Evolutionary conservation across 2,329 filamentous ascomycete genomes (phyloP), one percentile per base, ranked within the genome.

Genomic region (Cladorrhinum sp.): DNA sequence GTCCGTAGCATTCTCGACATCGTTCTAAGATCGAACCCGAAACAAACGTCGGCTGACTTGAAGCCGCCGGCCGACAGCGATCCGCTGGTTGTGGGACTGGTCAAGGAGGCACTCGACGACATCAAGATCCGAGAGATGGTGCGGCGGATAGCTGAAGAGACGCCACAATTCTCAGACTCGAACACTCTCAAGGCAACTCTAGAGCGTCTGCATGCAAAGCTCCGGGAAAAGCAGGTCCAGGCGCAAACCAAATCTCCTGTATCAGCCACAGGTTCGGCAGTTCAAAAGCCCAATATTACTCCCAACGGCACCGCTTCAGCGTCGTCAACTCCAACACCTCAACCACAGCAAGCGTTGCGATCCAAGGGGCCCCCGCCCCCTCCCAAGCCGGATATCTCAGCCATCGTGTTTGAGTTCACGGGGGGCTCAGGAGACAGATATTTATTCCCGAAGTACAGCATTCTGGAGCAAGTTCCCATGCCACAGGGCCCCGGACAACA

Each of bases 401-500:
- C 86, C n/a, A 78, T 90, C 14, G 83, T 88, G 1, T 83, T 92
- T 63, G 87, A 91, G 66, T 91, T 91, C 71, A 72, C 78, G 4
- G 82, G 83, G 52, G 86, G 86, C 33, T 85, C 79, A 2, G 89
- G 89, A 51, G 90, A 94, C 72, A 84, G 90, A 24, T 93, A 90
- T 71, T 76, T 91, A 53, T 93, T 95, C 65, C 91, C 91, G 1
- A 90, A 87, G 66, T 88, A 90, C 70, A 90, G 87, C 73, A 88
- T 94, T 33, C 73, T 94, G 55, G 90, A 95, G 71, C 87, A 85
- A 69, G 76, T 87, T 1, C 70, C 77, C 9, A 73, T 78, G 1
- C 69, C 78, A 2, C 74, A 78, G 3, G 83, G 36, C 26, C 2
- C 58, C 4, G 54, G 83, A 1, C 83, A 85, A 55, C 81, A 86